Base-by-base conservation (phyloP, 2,329 filamentous ascomycete genomes). In the Phialocephala sp. region DNA sequence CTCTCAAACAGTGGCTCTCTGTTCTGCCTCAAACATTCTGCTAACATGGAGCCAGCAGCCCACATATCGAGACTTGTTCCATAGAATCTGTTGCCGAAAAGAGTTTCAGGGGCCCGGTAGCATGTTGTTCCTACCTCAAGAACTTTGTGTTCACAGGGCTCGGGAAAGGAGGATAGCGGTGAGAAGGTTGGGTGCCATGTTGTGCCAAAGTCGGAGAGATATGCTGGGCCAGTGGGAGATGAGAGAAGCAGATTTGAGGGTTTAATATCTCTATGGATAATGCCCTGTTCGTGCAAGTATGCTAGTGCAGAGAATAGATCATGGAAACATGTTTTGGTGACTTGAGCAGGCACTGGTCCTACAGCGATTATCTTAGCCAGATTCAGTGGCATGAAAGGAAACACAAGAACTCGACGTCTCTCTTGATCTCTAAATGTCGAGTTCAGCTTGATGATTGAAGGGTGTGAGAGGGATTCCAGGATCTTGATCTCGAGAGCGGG, bases 241-340 rank as follows among this genome's bases (percentile, higher is more conserved):
- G 84, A 81, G 55, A 97, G 84, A 9, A 97, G 82, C 41, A 99
- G 85, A 61, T 97, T 97, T 0, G 93, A 93, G 0, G 95, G 95
- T 75, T 99, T 99, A 75, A 99, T 82, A 75, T 99, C 95, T 64
- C 95, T 89, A 77, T 99, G 95, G 62, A 99, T 90, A 65, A 99
- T 93, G 8, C 88, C 90, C 27, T 87, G 80, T 8, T 77, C 72
- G 76, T 99, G 95, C 1, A 97, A 82, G 72, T 91, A 84, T 1
- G 80, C 80, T 1, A 99, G 84, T 4, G 87, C 94, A 3, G 79
- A 77, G 74, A 97, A 91, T 8, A 95, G 75, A 71, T 94, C 89
- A 12, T 65, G 79, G 78, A 84, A 95, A 77, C 82, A 87, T 24
- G 75, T 71, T 22, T 76, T 75, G 8, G 64, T 69, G 15, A 70